phyloP scores from a whole-genome alignment of 371 early-diverging fungal genomes.

The Mortierella sp. region DNA sequence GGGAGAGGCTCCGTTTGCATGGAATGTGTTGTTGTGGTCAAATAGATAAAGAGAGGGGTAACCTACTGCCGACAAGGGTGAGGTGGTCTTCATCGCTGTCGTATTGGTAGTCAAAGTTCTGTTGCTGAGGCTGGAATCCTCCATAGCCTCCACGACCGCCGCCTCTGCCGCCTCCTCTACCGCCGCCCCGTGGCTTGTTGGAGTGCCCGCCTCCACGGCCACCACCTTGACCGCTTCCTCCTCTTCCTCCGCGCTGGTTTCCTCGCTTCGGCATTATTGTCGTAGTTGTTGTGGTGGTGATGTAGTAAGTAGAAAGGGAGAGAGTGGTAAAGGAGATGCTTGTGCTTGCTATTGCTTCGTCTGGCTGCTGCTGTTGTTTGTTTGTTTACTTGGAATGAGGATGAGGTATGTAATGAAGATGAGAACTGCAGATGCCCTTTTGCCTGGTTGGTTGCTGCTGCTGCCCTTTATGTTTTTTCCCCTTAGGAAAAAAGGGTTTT shows the following conservation, averaged over 20 bases:
- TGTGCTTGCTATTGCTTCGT: background rate
- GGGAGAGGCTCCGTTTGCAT: constrained; percentile 2
- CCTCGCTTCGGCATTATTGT: constrained; percentile 47
- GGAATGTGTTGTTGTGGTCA: background rate
- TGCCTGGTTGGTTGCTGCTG: background rate
- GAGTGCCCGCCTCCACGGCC: constrained; percentile 44
- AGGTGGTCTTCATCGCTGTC: constrained; percentile 44
- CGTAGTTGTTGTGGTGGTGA: background rate
- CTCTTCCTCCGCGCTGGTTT: constrained; percentile 28
- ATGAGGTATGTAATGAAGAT: background rate
- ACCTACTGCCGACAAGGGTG: constrained; percentile 33
- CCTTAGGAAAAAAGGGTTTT: constrained; percentile 7
- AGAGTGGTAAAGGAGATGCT: background rate
- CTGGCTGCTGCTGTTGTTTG: background rate
- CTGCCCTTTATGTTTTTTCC: background rate
- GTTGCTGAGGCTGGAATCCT: constrained; percentile 3
- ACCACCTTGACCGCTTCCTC: constrained; percentile 24
- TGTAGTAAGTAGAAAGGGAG: background rate
- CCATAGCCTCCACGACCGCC: constrained; percentile 12
- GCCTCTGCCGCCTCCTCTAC: constrained; percentile 21
- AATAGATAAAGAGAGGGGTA: background rate
- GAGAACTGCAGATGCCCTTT: background rate
- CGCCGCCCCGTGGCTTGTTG: constrained; percentile 11
- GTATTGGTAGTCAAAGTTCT: constrained; percentile 21
- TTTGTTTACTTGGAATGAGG: background rate